phyloP scores from a whole-genome alignment of 169 alveolate genomes.

The Amoebophrya sp. region DNA sequence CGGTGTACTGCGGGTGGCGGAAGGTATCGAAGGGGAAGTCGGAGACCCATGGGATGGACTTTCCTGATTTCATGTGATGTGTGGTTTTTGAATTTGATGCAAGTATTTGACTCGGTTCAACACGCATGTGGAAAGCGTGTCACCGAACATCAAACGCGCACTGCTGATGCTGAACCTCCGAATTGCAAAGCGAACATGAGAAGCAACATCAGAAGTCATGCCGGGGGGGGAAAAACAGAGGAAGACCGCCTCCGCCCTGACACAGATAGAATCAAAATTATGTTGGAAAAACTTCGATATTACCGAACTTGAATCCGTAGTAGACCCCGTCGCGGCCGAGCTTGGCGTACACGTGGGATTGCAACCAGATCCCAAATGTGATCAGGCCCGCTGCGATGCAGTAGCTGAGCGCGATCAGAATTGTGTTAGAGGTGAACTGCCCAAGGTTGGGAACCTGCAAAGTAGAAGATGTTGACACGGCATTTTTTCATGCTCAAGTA shows the following conservation, averaged over 20 bases:
- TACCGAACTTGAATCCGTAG: slow-evolving; percentile 15
- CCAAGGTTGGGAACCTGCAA: background rate
- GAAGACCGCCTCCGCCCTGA: background rate
- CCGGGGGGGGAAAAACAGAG: too few species aligned
- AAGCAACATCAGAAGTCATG: too few species aligned
- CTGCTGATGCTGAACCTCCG: too few species aligned
- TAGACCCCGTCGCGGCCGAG: slow-evolving; percentile 5
- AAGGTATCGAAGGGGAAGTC: background rate
- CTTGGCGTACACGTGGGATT: background rate
- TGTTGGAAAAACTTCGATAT: background rate
- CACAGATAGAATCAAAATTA: background rate
- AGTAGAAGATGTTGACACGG: too few species aligned
- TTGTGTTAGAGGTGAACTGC: background rate
- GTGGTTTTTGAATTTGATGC: too few species aligned
- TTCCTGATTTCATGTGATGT: background rate
- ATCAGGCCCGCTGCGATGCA: background rate
- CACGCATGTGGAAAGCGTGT: too few species aligned
- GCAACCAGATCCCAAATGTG: background rate
- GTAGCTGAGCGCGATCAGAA: background rate
- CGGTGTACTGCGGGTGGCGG: slow-evolving; percentile 13
- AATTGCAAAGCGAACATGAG: too few species aligned
- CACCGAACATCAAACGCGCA: too few species aligned
- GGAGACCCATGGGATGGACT: slow-evolving; percentile 7
- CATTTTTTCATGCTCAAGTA: too few species aligned
- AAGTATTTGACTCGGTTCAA: too few species aligned